Base-by-base conservation (phyloP, 257 asterid species). In the Salvia hispanica region DNA sequence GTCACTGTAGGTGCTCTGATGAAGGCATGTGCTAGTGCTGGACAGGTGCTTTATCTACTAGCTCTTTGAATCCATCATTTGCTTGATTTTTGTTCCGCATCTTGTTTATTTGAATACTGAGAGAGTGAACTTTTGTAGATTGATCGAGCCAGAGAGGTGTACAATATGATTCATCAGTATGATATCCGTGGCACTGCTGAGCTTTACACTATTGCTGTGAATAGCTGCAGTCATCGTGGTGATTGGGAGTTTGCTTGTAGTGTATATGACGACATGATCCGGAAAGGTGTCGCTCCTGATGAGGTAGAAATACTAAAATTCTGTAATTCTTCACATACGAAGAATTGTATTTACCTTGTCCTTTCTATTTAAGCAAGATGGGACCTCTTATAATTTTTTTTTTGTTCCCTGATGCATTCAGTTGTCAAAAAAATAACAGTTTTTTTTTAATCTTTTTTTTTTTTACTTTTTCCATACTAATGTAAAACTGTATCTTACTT, bases 201-300 rank as follows among this genome's bases (percentile, higher is more conserved):
- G 82, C 90, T 93, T 60, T 93, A 90, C 83, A 93, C 99, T 21
- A 90, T 93, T 76, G 99, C 99, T 71, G 86, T 93, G 46, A 90
- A 93, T 79, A 81, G 96, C 86, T 93, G 97, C 80, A 88, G 96
- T 69, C 95, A 83, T 69, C 82, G 78, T 75, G 96, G 94, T 72
- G 96, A 87, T 76, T 93, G 99, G 99, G 96, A 90, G 62, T 86
- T 90, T 43, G 99, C 99, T 45, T 81, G 89, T 77, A 70, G 84
- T 46, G 81, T 93, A 71, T 93, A 88, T 65, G 80, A 80, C 79
- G 99, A 88, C 80, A 93, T 93, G 99, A 84, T 77, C 57, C 83
- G 69, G 66, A 88, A 86, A 79, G 92, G 90, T 58, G 90, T 88
- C 63, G 74, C 82, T 21, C 99, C 99, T 67, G 99, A 93, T 76